Base-by-base conservation (phyloP, 2,329 filamentous ascomycete genomes). In the Colletotrichum tropicicola region DNA sequence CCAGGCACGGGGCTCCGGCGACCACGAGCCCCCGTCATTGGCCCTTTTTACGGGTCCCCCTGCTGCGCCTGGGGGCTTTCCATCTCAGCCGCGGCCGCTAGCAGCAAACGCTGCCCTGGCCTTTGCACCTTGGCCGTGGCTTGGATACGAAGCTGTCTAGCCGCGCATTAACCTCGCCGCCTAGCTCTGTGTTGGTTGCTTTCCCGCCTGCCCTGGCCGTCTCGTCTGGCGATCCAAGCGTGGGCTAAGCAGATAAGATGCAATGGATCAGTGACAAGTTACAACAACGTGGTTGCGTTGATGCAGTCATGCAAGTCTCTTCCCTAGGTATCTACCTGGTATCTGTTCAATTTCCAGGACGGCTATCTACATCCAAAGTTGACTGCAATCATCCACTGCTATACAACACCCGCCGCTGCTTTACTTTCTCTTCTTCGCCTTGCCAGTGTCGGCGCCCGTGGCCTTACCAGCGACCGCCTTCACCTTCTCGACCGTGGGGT, bases 391-490 rank as follows among this genome's bases (percentile, higher is more conserved):
- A 19, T 30, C 57, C 17, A 39, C 44, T 45, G 35, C 51, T 30
- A 39, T 39, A 45, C 10, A 27, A 28, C 30, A 19, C 21, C 19
- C 21, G 17, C 21, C 5, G 4, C n/a, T n/a, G n/a, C n/a, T 69
- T 72, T 69, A 81, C 73, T 77, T 81, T 57, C 80, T 75, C 76
- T 80, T 82, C 59, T 75, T 80, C 10, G 76, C 79, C 63, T 79
- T 79, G 37, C 82, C 81, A 51, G 79, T 81, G 66, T 85, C 80
- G 6, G 81, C 78, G 27, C 87, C 87, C 3, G 80, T 85, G 3
- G 83, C 74, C 77, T 84, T 85, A 25, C 74, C 76, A 3, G 54
- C 53, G 6, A 30, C 49, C n/a, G 23, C 49, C 67, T 74, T 72
- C 21, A 66, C 63, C 63, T 68, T 67, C 48, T 72, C 79, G 6